phyloP scores from a whole-genome alignment of 352 stramenopile genomes.

The Globisporangium sylvaticum region DNA sequence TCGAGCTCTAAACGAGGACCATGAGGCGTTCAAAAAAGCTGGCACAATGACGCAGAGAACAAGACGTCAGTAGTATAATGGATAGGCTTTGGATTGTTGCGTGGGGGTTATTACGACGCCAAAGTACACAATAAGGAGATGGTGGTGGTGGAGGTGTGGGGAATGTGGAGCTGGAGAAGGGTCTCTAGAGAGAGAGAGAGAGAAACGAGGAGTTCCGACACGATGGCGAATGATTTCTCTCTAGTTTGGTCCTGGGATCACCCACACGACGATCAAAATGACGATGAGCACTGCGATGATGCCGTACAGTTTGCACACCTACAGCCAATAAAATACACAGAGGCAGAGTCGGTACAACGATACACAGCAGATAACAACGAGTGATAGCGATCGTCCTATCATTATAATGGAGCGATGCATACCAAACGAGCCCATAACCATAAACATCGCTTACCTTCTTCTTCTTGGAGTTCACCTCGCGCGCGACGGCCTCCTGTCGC shows the following conservation, averaged over 20 bases:
- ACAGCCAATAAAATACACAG: background rate
- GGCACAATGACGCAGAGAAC: no score
- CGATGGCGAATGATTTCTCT: background rate
- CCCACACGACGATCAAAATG: conserved; percentile 54
- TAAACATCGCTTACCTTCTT: conserved; percentile 37
- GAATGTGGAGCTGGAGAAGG: background rate
- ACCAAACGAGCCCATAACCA: background rate
- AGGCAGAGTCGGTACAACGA: conserved; percentile 1
- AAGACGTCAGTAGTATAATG: background rate
- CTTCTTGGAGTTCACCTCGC: conserved; percentile 66
- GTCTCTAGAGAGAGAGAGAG: background rate
- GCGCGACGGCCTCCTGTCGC: conserved; percentile 50
- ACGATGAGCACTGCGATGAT: conserved; percentile 62
- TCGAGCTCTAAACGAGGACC: background rate
- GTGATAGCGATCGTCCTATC: background rate
- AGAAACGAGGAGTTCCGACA: no score
- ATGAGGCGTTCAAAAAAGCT: no score
- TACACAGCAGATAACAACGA: background rate
- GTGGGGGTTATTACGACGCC: background rate
- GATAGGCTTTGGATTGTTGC: conserved; percentile 1
- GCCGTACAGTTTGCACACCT: conserved; percentile 72
- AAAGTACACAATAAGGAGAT: background rate
- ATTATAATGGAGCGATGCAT: background rate
- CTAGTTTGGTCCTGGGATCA: conserved; percentile 30
- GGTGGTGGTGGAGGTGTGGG: background rate